Evolutionary conservation across 495 filamentous ascomycete species (phyloP).

Genomic region (Penicillium pancosmium): DNA sequence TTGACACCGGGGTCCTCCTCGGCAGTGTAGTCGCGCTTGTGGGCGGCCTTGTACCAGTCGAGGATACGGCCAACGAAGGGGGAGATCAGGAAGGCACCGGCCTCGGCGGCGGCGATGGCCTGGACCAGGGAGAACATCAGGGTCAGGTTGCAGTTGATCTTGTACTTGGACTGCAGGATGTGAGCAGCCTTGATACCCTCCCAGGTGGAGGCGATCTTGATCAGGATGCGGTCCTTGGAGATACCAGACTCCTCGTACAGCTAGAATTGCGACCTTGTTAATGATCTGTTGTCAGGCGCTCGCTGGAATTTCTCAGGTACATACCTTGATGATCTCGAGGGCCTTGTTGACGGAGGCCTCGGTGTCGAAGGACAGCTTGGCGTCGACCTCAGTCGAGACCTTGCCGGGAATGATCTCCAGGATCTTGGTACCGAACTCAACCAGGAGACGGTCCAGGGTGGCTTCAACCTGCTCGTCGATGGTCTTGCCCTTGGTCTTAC

Average conservation of each 20-base stretch:
- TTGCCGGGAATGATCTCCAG: slow-evolving; percentile 95
- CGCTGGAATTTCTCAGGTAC: too few species aligned
- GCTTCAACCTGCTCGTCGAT: slow-evolving; percentile 79
- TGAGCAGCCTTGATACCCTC: slow-evolving; percentile 98
- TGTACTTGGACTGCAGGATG: slow-evolving; percentile 89
- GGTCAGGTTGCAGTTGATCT: slow-evolving; percentile 97
- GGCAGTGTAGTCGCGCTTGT: slow-evolving; percentile 87
- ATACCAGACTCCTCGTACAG: slow-evolving; percentile 92
- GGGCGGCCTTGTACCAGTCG: slow-evolving; percentile 97
- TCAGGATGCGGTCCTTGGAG: slow-evolving; percentile 82
- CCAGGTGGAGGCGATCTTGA: slow-evolving; percentile 65
- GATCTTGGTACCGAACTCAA: slow-evolving; percentile 98
- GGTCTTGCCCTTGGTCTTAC: slow-evolving; percentile 69
- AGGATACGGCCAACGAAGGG: slow-evolving; percentile 99
- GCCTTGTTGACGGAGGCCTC: slow-evolving; percentile 93
- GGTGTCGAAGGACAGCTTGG: slow-evolving; percentile 93
- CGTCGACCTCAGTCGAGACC: slow-evolving; percentile 98
- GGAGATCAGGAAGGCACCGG: slow-evolving; percentile 97
- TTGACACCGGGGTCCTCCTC: slow-evolving; percentile 96
- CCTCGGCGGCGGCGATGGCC: slow-evolving; percentile 95
- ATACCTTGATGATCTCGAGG: slow-evolving; percentile 92
- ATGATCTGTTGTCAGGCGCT: neutral
- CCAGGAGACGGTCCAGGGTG: slow-evolving; percentile 88
- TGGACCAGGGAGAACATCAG: slow-evolving; percentile 98
- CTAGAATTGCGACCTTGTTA: slow-evolving; percentile 44